Evolutionary conservation across 75 land plant species (phyloP), one percentile per base, ranked within the genome.

Genomic region (Pinus albicaulis): DNA sequence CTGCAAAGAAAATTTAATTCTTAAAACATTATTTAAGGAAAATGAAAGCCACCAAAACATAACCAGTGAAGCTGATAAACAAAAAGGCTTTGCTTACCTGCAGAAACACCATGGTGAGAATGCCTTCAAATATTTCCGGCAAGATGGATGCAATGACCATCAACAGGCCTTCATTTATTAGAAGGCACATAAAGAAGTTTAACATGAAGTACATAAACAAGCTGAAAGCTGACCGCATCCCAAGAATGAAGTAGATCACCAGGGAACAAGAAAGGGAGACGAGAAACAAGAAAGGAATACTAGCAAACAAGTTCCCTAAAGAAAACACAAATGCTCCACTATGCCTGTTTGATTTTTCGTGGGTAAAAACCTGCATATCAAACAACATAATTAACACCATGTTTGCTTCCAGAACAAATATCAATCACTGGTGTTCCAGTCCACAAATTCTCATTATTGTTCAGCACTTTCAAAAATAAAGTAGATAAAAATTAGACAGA

Each of bases 131-230:
- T 28, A 84, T n/a, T 16, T 88, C 71, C 41, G 76, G 81, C 75
- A 85, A 80, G 41, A 94, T 71, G 20, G 78, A 80, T 68, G 88
- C 84, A 72, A 92, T 76, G 58, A 85, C 71, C 66, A 88, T 80
- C 84, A 86, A 68, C 24, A 94, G 82, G 59, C 86, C 95, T 79
- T 94, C 97, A 80, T 82, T 85, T 44, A 80, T 89, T 62, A 89
- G 36, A 19, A 94, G 89, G 84, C 89, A 89, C 81, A 85, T 80
- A 78, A 94, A 94, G 56, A 89, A 79, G 77, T 88, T 92, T 48
- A 94, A 78, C 69, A 86, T 85, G 74, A 92, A 94, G 83, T 94
- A 94, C 89, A 88, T 86, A 72, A 94, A 80, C 88, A 88, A 84
- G 78, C 84, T 84, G 76, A 94, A 89, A 72, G 84, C 89, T 59